phyloP scores from a whole-genome alignment of 75 land plant genomes.

The Picea sitchensis region DNA sequence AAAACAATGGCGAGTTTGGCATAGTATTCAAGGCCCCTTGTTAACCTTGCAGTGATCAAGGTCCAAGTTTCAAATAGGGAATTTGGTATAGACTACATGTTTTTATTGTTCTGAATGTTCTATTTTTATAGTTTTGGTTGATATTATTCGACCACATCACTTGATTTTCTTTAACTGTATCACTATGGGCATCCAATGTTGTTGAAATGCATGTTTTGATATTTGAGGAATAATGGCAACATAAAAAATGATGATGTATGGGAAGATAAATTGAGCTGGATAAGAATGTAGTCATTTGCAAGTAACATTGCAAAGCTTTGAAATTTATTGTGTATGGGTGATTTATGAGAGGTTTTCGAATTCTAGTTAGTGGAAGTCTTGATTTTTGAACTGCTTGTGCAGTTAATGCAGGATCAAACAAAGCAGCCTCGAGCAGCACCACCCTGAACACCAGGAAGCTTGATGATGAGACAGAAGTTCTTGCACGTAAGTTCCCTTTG shows the following conservation, averaged over 20 bases:
- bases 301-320: not conserved
- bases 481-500: constrained; percentile 66
- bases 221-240: not conserved
- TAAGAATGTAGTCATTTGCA: not conserved
- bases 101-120: too few relatives aligned
- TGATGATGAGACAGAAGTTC: constrained; percentile 94
- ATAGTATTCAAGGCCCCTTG: too few relatives aligned
- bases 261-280: not conserved
- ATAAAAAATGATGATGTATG: not conserved
- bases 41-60: too few relatives aligned
- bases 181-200: too few relatives aligned
- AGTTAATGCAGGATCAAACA: constrained; percentile 94
- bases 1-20: too few relatives aligned
- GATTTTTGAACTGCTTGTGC: not conserved
- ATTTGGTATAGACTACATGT: too few relatives aligned
- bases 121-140: too few relatives aligned
- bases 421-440: constrained; percentile 90
- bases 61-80: too few relatives aligned
- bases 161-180: too few relatives aligned
- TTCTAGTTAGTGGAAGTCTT: not conserved
- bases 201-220: too few relatives aligned
- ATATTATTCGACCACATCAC: too few relatives aligned
- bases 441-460: constrained; percentile 90
- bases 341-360: too few relatives aligned
- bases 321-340: not conserved